Evolutionary conservation across 495 filamentous ascomycete species (phyloP), one percentile per base, ranked within the genome.

Genomic region (Lophiotrema nucula): DNA sequence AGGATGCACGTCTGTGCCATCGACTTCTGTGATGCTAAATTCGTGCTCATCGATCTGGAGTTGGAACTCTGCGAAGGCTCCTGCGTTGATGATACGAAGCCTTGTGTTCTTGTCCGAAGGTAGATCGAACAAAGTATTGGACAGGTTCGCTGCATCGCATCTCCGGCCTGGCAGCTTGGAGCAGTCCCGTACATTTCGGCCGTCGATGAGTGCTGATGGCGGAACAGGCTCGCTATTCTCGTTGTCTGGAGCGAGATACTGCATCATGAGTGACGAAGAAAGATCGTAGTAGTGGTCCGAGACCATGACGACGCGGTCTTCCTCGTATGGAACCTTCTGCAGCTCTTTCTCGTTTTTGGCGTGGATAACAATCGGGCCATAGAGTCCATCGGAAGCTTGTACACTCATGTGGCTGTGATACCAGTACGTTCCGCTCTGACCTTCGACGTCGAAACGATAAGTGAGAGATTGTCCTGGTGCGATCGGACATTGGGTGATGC

Each of bases 211-310:
- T 18, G 61, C 68, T 15, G 63, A 54, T n/a, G 60, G 41, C 12
- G 71, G 71, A 0, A 72, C 63, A 21, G 71, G 71, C 44, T 70
- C 68, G 6, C 44, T 52, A 39, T 75, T 74, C 65, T 82, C 74
- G 56, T 77, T 79, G 26, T 77, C 80, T 0, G 74, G 70, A 19
- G 79, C 79, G 37, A 48, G 80, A 77, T 74, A 79, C 35, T 71
- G 58, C 39, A 70, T 68, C 21, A 83, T 69, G 13, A 82, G 73
- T 5, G 69, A 74, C 15, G 69, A 72, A 12, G 76, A 79, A 28
- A 74, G 66, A 51, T 81, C 77, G 53, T 85, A 80, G 57, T 83
- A 85, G 64, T 81, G 79, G 53, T 85, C 82, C 28, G 78, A 76
- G 15, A 85, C 70, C 65, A 83, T 70, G 4, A 85, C 66, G 10